A percentile compares a stretch with the other conserved stretches of the same genome.
These are phyloP conservation scores for Diutina ranongensis DNA, from an alignment of 1,139 yeast species.

Conservation along the genomic window DNA sequence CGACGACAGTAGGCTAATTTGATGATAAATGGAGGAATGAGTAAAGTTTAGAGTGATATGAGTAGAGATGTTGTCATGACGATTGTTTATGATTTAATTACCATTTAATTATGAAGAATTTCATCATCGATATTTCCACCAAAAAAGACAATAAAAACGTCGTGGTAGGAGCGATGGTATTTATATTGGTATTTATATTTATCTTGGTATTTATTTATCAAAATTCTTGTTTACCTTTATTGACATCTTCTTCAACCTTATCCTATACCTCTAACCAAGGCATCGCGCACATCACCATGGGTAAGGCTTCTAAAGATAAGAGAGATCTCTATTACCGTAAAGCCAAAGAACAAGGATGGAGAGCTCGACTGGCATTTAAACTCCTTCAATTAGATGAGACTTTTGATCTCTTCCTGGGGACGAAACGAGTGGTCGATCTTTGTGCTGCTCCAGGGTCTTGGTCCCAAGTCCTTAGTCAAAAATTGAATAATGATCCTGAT, in stretches of 20 bases:
- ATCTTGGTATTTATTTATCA: too few species aligned
- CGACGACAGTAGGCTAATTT: not conserved
- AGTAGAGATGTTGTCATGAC: too few species aligned
- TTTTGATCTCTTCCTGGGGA: slow-evolving; percentile 66
- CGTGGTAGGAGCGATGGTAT: too few species aligned
- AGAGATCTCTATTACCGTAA: slow-evolving; percentile 81
- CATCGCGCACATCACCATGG: slow-evolving; percentile 39
- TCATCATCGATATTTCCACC: too few species aligned
- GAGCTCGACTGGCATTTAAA: slow-evolving; percentile 94
- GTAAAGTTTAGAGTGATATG: not conserved
- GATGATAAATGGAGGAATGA: not conserved
- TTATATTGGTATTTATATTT: too few species aligned
- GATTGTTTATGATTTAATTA: too few species aligned
- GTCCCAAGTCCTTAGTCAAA: slow-evolving; percentile 88
- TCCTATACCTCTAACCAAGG: not conserved
- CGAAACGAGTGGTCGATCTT: slow-evolving; percentile 79
- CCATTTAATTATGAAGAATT: too few species aligned
- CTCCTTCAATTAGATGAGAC: slow-evolving; percentile 82
- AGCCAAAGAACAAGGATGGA: slow-evolving; percentile 96
- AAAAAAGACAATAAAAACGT: too few species aligned
- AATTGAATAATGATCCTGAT: slow-evolving; percentile 32
- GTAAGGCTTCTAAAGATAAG: slow-evolving; percentile 91
- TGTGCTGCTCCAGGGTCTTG: slow-evolving; percentile 69
- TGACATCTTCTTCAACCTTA: not conserved
- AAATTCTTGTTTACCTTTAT: too few species aligned